phyloP scores from a whole-genome alignment of 805 yeast species.

The Candida caryicola region DNA sequence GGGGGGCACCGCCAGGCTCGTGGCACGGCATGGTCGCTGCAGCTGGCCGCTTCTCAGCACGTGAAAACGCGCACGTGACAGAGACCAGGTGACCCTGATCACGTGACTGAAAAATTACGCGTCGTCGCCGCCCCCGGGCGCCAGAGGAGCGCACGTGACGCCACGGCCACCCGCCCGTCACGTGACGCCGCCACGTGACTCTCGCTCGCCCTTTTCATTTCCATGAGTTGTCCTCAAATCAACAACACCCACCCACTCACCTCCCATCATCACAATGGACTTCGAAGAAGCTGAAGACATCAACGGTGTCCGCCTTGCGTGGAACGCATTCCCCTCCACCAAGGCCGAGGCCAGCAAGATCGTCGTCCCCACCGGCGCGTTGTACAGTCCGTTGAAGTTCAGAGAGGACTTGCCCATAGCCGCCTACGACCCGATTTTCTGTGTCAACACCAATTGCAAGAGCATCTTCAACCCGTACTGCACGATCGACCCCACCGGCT shows the following conservation, averaged over 20 bases:
- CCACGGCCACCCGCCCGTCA: too few relatives aligned
- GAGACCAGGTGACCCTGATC: too few relatives aligned
- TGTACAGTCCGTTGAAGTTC: slow-evolving; percentile 89
- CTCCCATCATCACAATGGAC: slow-evolving; percentile 24
- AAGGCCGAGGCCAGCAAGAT: slow-evolving; percentile 85
- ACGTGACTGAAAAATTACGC: too few relatives aligned
- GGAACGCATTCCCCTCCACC: slow-evolving; percentile 83
- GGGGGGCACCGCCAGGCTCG: too few relatives aligned
- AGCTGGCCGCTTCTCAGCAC: too few relatives aligned
- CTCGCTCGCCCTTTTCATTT: too few relatives aligned
- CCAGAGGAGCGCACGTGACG: too few relatives aligned
- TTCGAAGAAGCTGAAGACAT: slow-evolving; percentile 45
- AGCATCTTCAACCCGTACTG: slow-evolving; percentile 86
- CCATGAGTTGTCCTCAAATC: slow-evolving; percentile 10
- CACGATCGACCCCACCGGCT: slow-evolving; percentile 70
- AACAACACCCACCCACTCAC: slow-evolving; percentile 4
- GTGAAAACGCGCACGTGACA: too few relatives aligned
- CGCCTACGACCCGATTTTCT: slow-evolving; percentile 79
- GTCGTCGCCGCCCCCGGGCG: too few relatives aligned
- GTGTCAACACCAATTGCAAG: slow-evolving; percentile 75
- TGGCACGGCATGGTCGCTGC: too few relatives aligned
- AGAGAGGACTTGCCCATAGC: slow-evolving; percentile 75
- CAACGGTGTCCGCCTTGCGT: slow-evolving; percentile 44
- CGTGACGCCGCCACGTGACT: too few relatives aligned
- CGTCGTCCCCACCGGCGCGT: slow-evolving; percentile 90